Evolutionary conservation across 495 filamentous ascomycete genomes (phyloP), one percentile per base, ranked within the genome.

Genomic region (Xylaria acuta): DNA sequence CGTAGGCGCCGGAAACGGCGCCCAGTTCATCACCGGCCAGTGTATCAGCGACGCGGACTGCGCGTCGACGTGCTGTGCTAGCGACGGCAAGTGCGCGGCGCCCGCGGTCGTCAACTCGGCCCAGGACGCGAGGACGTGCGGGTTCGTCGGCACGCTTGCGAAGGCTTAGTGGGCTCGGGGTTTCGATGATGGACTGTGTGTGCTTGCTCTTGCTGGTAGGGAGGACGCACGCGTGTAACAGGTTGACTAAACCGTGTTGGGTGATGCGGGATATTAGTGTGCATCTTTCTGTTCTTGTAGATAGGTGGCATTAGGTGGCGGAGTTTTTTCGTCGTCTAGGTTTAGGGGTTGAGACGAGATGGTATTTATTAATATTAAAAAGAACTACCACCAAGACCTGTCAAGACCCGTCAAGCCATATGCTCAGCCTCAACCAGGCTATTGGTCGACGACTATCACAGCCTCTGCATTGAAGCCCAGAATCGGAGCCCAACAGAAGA

Each of bases 1-100:
- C 74, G 66, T 82, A 11, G 83, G 83, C 56, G 80, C 81, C 58
- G 83, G 82, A 64, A 22, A 67, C 12, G 82, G 80, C 8, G 36
- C 32, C 6, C 83, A 85, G 73, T 85, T 85, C 76, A 85, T 84
- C 72, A 82, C 81, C 22, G 84, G 83, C 3, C 77, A 81, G 30
- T 85, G 84, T 72, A 74, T 79, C n/a, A 75, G 76, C 30, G 76
- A 73, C 1, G 83, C 80, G 25, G 83, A 85, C 71, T 85, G 84
- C 56, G 78, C 75, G 6, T 82, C 79, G 0, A 74, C 75, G 12
- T 85, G 84, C 74, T 85, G 84, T 56, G 79, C 78, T 22, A 68
- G 72, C 18, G 80, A 77, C 60, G 82, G 80, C 1, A 76, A 78
- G 45, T 82, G 82, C 71, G 80, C 80, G 6, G 80, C 80, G 20